Evolutionary conservation across 768 basidiomycete species (phyloP).

Genomic region (Amanita polypyramis): DNA sequence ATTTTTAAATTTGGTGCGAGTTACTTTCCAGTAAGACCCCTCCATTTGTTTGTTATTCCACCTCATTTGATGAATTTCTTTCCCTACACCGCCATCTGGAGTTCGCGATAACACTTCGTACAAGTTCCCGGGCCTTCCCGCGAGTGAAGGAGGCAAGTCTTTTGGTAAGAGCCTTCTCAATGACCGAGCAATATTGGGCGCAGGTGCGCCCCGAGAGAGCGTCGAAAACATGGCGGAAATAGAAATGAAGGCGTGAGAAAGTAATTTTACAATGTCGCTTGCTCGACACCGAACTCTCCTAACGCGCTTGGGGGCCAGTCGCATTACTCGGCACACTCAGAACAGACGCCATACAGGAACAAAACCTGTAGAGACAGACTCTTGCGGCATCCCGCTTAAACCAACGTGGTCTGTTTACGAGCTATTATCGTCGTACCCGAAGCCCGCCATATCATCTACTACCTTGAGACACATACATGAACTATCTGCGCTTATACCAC

Average conservation of each 20-base stretch:
- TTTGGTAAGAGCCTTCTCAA: constrained; percentile 51
- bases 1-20: constrained; percentile 58
- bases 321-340: constrained; percentile 4
- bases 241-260: constrained; percentile 11
- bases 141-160: constrained; percentile 50
- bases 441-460: constrained; percentile 43
- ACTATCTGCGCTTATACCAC: constrained; percentile 64
- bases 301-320: constrained; percentile 9
- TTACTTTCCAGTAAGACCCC: constrained; percentile 68
- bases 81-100: constrained; percentile 58
- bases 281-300: constrained; percentile 13
- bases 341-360: not conserved
- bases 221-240: constrained; percentile 26
- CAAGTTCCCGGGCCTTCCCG: constrained; percentile 47
- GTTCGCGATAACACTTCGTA: constrained; percentile 65
- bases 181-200: constrained; percentile 21
- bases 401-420: constrained; percentile 78
- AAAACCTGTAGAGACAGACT: constrained; percentile 30
- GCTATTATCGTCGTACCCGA: constrained; percentile 69
- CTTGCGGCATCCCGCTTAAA: constrained; percentile 48
- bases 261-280: constrained; percentile 12
- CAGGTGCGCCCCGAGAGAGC: constrained; percentile 6
- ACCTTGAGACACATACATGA: constrained; percentile 59
- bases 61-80: constrained; percentile 58
- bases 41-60: constrained; percentile 62